Percentiles rank a stretch among this genome's conserved stretches.
Conservation (phyloP, 257 asterid species). For the Gardenia jasminoides region DNA sequence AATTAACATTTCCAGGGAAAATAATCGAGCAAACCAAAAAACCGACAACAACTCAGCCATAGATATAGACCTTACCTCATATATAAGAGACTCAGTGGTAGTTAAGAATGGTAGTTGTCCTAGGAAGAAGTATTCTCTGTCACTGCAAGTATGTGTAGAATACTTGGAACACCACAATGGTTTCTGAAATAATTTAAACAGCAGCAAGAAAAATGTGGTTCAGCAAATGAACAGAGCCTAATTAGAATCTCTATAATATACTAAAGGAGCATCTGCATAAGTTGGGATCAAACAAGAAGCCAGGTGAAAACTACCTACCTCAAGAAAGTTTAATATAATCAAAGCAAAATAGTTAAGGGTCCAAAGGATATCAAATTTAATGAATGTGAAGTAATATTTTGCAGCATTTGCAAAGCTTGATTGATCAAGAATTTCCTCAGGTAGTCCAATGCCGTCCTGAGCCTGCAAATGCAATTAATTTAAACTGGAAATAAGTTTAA, state of each 20-base stretch:
- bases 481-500: background rate
- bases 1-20: too few species aligned
- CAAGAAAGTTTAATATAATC: conserved; percentile 65
- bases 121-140: conserved; percentile 75
- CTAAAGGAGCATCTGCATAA: background rate
- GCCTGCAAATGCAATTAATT: conserved; percentile 54
- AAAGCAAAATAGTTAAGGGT: conserved; percentile 82
- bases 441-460: conserved; percentile 96
- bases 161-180: conserved; percentile 89
- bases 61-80: conserved; percentile 56
- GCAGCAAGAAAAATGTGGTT: conserved; percentile 19
- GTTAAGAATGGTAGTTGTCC: conserved; percentile 92
- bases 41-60: background rate
- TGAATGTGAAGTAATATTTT: conserved; percentile 62
- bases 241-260: background rate
- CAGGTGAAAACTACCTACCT: conserved; percentile 22
- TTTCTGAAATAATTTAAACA: conserved; percentile 58
- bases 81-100: conserved; percentile 63
- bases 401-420: conserved; percentile 70
- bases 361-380: conserved; percentile 85
- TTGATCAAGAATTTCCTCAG: conserved; percentile 90
- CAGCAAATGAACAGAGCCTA: conserved; percentile 11
- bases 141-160: conserved; percentile 49
- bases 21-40: background rate
- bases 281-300: background rate